These are phyloP conservation scores for Aspergillus sclerotialis DNA, from an alignment of 2,329 filamentous ascomycete species.

Conservation along the genomic window DNA sequence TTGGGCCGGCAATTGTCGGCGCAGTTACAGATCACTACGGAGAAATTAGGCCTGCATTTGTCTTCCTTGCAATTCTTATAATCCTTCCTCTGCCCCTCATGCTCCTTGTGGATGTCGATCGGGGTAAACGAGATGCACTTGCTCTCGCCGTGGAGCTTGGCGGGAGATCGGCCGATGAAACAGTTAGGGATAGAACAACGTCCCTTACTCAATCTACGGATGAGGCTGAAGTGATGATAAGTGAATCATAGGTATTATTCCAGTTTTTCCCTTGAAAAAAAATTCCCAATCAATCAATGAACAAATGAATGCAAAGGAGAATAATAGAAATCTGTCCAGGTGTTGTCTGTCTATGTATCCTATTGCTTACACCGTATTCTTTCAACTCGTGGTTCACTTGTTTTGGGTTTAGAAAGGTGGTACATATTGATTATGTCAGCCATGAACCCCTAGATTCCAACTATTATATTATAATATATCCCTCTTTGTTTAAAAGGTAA, in stretches of 20 bases:
- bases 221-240: conserved; percentile 1
- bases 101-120: conserved; percentile 75
- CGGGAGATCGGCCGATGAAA: conserved; percentile 12
- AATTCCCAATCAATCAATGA: no score
- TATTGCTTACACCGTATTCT: no score
- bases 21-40: conserved; percentile 80
- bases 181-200: conserved; percentile 20
- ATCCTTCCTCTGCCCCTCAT: conserved; percentile 78
- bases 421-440: no score
- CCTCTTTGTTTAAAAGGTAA: no score
- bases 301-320: background rate
- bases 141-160: conserved; percentile 52
- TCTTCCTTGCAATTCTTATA: conserved; percentile 82
- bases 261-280: no score
- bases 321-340: no score
- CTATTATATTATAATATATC: no score
- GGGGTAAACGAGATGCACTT: conserved; percentile 63
- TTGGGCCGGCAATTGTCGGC: conserved; percentile 90
- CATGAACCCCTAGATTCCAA: no score
- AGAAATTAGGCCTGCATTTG: conserved; percentile 79
- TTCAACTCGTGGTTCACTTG: no score
- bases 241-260: conserved; percentile 1
- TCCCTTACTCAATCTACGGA: conserved; percentile 4
- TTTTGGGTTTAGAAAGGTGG: no score
- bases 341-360: no score